Evolutionary conservation across 768 basidiomycete species (phyloP), one percentile per base, ranked within the genome.

Genomic region (Rhodotorula diobovata): DNA sequence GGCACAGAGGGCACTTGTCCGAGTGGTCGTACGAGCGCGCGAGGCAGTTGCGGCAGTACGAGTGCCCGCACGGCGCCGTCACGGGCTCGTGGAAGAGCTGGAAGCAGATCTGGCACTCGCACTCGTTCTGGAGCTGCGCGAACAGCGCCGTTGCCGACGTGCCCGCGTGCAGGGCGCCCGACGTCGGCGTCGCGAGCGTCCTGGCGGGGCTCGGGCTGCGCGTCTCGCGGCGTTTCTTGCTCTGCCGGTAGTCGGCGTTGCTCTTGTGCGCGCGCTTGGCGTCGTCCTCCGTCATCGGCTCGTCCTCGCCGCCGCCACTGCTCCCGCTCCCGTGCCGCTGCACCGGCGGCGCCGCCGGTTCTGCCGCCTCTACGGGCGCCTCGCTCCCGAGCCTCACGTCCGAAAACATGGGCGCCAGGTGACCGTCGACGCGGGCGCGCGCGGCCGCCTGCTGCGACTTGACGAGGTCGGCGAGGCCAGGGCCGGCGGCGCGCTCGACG

Each of bases 61-160:
- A 93, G 81, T 98, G 95, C 80, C 97, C 94, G 80, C 95, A 97
- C 21, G 91, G 90, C 7, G 94, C 90, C 25, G 95, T 97, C 61
- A 93, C 84, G 11, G 95, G 93, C 73, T 91, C 87, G 81, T 87
- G 87, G 74, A 93, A 83, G 50, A 96, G 82, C 78, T 85, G 85
- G 78, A 90, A 90, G 81, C 95, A 98, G 45, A 98, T 93, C 80
- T 93, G 90, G 80, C 95, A 98, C 30, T 86, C 88, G 65, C 95
- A 84, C 75, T 93, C 89, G 20, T 84, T 76, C 34, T 86, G 80
- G 21, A 85, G 74, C 48, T 82, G 81, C 67, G 80, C 78, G 56
- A 79, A 76, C 63, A 83, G 81, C 5, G 3, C 16, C 21, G 37
- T 61, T 30, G 56, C 35, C 58, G 58, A 43, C 51, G 53, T 39